These are phyloP conservation scores for Senecio squalidus DNA, from an alignment of 140 eudicot species.

Conservation along the genomic window DNA sequence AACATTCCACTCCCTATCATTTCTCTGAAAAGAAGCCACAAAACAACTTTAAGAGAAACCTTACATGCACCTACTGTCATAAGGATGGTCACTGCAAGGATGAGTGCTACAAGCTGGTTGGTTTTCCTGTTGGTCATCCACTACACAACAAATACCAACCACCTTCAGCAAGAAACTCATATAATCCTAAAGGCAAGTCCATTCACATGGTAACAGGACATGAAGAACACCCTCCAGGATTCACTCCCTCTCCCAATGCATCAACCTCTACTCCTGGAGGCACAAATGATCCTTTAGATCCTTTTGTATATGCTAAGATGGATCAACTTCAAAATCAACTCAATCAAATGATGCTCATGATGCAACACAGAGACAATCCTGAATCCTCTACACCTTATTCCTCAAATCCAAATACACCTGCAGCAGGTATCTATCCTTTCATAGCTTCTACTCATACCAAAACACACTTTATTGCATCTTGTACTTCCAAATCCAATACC, in stretches of 20 bases:
- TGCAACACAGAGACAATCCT: neutral
- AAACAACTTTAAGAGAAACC: neutral
- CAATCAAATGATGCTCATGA: neutral
- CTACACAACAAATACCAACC: neutral
- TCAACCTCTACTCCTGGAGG: too few relatives aligned
- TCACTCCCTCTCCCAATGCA: too few relatives aligned
- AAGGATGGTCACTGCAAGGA: neutral
- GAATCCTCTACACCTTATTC: neutral
- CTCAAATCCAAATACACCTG: neutral
- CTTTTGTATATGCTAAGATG: neutral
- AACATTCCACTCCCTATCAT: too few relatives aligned
- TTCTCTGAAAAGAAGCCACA: neutral
- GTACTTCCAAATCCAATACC: neutral
- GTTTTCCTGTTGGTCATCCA: neutral
- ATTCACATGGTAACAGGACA: neutral
- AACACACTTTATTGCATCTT: too few relatives aligned
- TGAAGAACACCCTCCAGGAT: too few relatives aligned
- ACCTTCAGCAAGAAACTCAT: neutral
- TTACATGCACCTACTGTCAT: neutral
- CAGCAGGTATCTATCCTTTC: too few relatives aligned
- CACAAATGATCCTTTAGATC: too few relatives aligned
- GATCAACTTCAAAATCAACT: neutral
- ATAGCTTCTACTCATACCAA: neutral
- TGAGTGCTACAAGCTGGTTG: neutral
- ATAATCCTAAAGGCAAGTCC: neutral